Percentiles rank a stretch among this genome's conserved stretches.
Evolutionary conservation across 164 flowering plant genomes (phyloP).

Genomic region (Berberis thunbergii): DNA sequence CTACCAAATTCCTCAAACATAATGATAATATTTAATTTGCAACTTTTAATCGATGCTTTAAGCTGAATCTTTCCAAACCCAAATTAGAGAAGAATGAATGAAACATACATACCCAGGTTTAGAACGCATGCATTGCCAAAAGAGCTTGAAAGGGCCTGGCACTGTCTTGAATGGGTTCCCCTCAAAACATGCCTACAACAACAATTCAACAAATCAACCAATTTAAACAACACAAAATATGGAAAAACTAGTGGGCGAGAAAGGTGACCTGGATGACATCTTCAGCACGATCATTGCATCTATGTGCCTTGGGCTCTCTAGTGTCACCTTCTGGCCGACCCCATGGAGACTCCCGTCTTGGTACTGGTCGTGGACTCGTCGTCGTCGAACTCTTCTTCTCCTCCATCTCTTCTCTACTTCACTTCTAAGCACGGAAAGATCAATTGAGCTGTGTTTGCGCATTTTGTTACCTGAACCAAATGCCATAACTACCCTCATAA

Average conservation of each 20-base stretch:
- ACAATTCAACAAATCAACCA: neutral
- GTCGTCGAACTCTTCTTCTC: constrained; percentile 21
- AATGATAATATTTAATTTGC: too few species aligned
- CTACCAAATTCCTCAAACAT: too few species aligned
- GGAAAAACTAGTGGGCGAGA: neutral
- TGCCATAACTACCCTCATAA: too few species aligned
- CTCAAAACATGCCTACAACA: constrained; percentile 83
- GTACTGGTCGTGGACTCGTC: constrained; percentile 45
- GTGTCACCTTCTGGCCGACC: constrained; percentile 60
- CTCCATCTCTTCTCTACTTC: neutral
- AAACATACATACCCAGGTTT: constrained; percentile 68
- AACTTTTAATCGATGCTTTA: too few species aligned
- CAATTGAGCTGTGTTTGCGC: too few species aligned
- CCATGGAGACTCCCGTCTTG: constrained; percentile 95
- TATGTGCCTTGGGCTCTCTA: constrained; percentile 67
- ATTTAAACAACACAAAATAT: neutral
- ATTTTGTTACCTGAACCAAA: too few species aligned
- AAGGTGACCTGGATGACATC: constrained; percentile 71
- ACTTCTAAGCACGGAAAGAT: too few species aligned
- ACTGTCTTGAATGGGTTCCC: constrained; percentile 95
- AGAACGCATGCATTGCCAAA: constrained; percentile 91
- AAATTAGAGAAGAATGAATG: neutral
- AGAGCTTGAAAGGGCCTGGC: constrained; percentile 98
- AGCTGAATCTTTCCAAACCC: too few species aligned
- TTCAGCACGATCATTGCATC: constrained; percentile 93